A percentile compares a stretch with the other conserved stretches of the same genome.
These are phyloP conservation scores for Solanum stenotomum DNA, from an alignment of 257 asterid genomes.

Conservation along the genomic window DNA sequence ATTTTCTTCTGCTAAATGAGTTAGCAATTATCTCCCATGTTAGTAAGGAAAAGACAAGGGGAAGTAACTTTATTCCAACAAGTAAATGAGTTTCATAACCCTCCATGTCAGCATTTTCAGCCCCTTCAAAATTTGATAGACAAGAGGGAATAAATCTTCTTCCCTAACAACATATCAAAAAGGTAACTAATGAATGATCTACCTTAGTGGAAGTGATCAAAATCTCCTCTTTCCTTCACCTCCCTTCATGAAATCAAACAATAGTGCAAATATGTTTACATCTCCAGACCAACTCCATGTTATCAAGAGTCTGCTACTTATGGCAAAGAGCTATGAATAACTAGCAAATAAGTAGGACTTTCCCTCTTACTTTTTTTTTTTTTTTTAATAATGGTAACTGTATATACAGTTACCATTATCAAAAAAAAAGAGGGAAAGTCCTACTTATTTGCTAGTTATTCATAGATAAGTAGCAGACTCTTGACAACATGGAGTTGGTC, in stretches of 20 bases:
- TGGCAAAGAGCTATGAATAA: neutral
- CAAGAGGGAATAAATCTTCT: neutral
- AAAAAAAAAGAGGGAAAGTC: neutral
- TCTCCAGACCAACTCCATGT: neutral
- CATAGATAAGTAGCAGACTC: neutral
- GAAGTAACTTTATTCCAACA: neutral
- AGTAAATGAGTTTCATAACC: neutral
- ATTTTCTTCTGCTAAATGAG: neutral
- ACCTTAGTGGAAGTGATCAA: neutral
- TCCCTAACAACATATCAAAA: neutral
- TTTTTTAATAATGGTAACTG: too few relatives aligned
- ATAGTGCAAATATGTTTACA: neutral
- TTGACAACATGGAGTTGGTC: neutral
- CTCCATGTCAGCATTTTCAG: neutral
- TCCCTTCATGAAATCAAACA: neutral
- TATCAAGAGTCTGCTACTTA: neutral
- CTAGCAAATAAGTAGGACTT: neutral
- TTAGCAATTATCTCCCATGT: neutral
- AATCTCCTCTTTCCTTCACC: neutral
- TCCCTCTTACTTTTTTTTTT: neutral
- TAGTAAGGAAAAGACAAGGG: neutral
- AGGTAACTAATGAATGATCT: neutral
- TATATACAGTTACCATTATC: too few relatives aligned
- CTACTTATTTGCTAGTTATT: neutral
- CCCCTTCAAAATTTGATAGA: neutral